phyloP scores from a whole-genome alignment of 495 filamentous ascomycete species.

The Penicillium goetzii region DNA sequence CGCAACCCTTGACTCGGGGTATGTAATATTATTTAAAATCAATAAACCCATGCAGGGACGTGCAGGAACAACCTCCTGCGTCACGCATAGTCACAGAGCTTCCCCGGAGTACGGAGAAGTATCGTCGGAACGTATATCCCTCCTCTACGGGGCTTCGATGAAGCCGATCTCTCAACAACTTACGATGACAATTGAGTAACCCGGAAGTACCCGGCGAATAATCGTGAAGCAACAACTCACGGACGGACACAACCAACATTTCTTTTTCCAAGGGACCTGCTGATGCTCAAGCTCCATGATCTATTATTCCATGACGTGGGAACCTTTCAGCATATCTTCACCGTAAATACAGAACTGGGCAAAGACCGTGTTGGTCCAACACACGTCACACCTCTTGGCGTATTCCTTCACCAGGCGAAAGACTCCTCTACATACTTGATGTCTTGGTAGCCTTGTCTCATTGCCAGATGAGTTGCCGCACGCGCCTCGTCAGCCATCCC shows the following conservation, averaged over 20 bases:
- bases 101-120: background rate
- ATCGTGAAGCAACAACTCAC: background rate
- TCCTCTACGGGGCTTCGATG: conserved; percentile 1
- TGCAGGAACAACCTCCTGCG: conserved; percentile 16
- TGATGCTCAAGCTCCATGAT: background rate
- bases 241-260: conserved; percentile 6
- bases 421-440: conserved; percentile 51
- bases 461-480: conserved; percentile 41
- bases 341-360: background rate
- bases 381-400: background rate
- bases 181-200: conserved; percentile 8
- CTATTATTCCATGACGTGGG: background rate
- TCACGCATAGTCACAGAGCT: conserved; percentile 3
- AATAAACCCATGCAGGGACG: conserved; percentile 16
- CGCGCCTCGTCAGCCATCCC: conserved; percentile 54
- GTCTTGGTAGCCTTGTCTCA: conserved; percentile 36
- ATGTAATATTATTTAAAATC: conserved; percentile 16
- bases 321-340: conserved; percentile 4
- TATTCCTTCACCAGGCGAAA: conserved; percentile 42
- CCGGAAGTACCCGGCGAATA: background rate
- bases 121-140: background rate
- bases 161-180: conserved; percentile 9
- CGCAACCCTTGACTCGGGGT: background rate
- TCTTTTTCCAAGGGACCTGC: conserved; percentile 3
- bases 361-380: background rate